phyloP scores from a whole-genome alignment of 2,329 filamentous ascomycete species.

The Fusarium beomiforme region DNA sequence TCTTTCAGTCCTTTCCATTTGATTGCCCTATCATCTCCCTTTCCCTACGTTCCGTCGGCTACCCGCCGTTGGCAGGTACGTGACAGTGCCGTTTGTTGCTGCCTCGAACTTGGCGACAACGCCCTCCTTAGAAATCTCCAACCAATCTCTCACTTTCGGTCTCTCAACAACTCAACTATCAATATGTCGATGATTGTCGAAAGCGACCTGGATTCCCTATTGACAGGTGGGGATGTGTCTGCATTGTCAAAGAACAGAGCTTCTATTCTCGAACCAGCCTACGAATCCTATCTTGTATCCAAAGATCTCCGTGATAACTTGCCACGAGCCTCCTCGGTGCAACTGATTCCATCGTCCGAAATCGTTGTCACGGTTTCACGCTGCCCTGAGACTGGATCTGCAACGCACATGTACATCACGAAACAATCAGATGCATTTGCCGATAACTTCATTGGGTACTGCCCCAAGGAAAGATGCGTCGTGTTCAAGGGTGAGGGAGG shows the following conservation, averaged over 20 bases:
- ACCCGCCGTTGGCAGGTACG: constrained; percentile 20
- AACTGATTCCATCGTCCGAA: constrained; percentile 26
- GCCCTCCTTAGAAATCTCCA: neutral
- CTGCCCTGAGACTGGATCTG: constrained; percentile 1
- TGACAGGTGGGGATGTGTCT: neutral
- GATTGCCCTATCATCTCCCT: neutral
- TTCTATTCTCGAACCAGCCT: constrained; percentile 24
- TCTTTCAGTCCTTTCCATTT: neutral
- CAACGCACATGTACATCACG: constrained; percentile 18
- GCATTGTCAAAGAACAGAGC: neutral
- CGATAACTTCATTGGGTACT: constrained; percentile 41
- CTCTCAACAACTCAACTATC: neutral
- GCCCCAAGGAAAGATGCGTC: constrained; percentile 23
- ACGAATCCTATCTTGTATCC: constrained; percentile 23
- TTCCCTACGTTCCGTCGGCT: neutral
- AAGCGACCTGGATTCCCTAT: neutral
- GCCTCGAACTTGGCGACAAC: neutral
- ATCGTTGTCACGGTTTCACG: constrained; percentile 15
- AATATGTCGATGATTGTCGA: constrained; percentile 15
- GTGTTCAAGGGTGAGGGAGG: constrained; percentile 38
- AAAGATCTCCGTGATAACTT: neutral
- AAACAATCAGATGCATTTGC: constrained; percentile 20
- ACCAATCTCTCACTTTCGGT: no score
- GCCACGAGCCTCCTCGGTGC: constrained; percentile 5
- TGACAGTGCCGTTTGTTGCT: constrained; percentile 16